phyloP scores from a whole-genome alignment of 192 early-diverging fungal species.

The Podila clonocystis region DNA sequence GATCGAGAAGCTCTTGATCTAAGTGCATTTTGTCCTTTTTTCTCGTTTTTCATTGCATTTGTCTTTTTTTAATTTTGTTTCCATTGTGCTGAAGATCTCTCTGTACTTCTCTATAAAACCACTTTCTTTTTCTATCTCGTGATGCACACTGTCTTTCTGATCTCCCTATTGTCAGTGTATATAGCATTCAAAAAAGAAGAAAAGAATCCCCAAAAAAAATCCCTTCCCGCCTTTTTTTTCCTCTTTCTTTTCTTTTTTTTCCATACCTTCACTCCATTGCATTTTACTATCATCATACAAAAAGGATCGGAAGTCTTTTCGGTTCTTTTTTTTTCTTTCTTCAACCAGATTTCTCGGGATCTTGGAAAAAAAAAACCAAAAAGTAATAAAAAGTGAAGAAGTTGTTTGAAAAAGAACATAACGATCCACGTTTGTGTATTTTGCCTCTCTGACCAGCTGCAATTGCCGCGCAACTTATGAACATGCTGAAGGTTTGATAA shows the following conservation, averaged over 20 bases:
- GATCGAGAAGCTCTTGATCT: conserved; percentile 95
- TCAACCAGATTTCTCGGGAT: conserved; percentile 22
- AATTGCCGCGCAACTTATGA: too few relatives aligned
- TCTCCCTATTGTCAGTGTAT: conserved; percentile 2
- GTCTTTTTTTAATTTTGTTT: background rate
- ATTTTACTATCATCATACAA: background rate
- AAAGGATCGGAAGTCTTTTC: background rate
- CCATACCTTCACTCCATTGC: conserved; percentile 8
- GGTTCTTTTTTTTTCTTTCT: conserved; percentile 10
- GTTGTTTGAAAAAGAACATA: conserved; percentile 5
- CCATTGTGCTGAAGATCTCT: conserved; percentile 23
- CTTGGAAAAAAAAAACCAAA: conserved; percentile 16
- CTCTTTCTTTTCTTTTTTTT: conserved; percentile 4
- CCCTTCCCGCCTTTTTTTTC: background rate
- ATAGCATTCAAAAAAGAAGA: conserved; percentile 2
- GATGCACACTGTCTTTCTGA: conserved; percentile 25
- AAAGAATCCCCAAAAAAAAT: conserved; percentile 7
- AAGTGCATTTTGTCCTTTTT: conserved; percentile 31
- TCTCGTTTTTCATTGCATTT: background rate
- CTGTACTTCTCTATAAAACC: conserved; percentile 3
- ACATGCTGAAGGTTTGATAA: too few relatives aligned
- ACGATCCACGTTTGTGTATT: too few relatives aligned
- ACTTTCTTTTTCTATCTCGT: conserved; percentile 14
- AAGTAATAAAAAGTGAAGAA: conserved; percentile 25
- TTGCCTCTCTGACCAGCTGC: too few relatives aligned